Conservation (phyloP, 2,329 filamentous ascomycete species). For the Nemania sp. region DNA sequence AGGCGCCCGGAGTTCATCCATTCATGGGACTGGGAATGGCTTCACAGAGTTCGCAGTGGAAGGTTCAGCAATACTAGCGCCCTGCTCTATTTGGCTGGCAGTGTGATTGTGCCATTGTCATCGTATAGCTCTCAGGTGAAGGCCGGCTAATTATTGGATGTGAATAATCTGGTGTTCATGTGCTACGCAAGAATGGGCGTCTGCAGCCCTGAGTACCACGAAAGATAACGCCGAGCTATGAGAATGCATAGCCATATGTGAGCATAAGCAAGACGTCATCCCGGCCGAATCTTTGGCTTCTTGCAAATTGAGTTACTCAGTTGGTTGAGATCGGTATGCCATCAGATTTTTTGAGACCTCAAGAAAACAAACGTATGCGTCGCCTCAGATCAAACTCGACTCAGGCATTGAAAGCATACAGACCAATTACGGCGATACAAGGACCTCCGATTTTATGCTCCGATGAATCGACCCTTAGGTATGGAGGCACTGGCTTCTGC, state of each 20-base stretch:
- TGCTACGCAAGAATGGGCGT: slow-evolving; percentile 18
- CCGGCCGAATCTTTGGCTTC: neutral
- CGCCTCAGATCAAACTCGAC: too few species aligned
- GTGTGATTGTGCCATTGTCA: neutral
- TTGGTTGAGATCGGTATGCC: too few species aligned
- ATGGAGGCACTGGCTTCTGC: too few species aligned
- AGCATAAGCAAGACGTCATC: neutral
- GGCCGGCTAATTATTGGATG: neutral
- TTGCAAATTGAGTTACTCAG: too few species aligned
- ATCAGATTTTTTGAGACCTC: too few species aligned
- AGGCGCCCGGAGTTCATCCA: neutral
- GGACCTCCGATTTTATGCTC: too few species aligned
- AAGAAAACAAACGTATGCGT: too few species aligned
- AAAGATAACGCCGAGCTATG: slow-evolving; percentile 40
- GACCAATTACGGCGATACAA: too few species aligned
- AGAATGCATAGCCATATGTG: neutral
- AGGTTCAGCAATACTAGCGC: neutral
- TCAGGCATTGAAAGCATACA: too few species aligned
- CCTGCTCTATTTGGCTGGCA: neutral
- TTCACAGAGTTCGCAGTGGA: neutral
- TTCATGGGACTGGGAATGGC: neutral
- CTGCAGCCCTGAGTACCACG: slow-evolving; percentile 38
- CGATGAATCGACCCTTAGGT: too few species aligned
- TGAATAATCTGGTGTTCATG: slow-evolving; percentile 16
- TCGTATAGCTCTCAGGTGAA: neutral